These are phyloP conservation scores for Choiromyces venosus DNA, from an alignment of 495 filamentous ascomycete genomes.

Conservation along the genomic window DNA sequence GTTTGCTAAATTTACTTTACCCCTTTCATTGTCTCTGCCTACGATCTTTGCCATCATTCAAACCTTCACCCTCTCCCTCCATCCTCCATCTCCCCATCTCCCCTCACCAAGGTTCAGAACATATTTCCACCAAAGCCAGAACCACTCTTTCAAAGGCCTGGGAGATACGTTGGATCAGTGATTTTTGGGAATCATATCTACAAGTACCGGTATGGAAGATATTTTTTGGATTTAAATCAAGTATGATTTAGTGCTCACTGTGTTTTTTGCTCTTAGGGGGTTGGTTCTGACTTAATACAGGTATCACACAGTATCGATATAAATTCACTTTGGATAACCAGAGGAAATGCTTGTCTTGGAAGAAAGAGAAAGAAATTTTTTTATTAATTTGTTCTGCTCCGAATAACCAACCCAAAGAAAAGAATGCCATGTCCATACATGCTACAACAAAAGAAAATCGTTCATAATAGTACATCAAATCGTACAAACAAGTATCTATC, in stretches of 20 bases:
- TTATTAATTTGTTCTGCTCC: not conserved
- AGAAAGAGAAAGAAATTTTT: not conserved
- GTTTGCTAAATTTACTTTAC: not conserved
- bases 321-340: not conserved
- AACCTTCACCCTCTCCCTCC: no score
- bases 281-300: not conserved
- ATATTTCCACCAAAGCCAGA: not conserved
- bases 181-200: not conserved
- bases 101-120: not conserved
- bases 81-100: no score
- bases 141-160: not conserved
- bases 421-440: not conserved
- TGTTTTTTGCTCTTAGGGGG: no score
- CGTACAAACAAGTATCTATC: slow-evolving; percentile 2
- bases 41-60: no score
- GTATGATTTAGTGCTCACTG: not conserved
- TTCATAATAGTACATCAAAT: not conserved
- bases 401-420: not conserved
- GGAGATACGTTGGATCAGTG: not conserved
- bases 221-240: not conserved
- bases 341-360: not conserved
- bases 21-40: no score
- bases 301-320: not conserved
- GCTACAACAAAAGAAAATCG: not conserved
- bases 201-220: no score